A percentile compares a stretch with the other conserved stretches of the same genome.
Evolutionary conservation across 1,139 yeast species (phyloP).

Genomic region (Magnusiomyces fungicola): DNA sequence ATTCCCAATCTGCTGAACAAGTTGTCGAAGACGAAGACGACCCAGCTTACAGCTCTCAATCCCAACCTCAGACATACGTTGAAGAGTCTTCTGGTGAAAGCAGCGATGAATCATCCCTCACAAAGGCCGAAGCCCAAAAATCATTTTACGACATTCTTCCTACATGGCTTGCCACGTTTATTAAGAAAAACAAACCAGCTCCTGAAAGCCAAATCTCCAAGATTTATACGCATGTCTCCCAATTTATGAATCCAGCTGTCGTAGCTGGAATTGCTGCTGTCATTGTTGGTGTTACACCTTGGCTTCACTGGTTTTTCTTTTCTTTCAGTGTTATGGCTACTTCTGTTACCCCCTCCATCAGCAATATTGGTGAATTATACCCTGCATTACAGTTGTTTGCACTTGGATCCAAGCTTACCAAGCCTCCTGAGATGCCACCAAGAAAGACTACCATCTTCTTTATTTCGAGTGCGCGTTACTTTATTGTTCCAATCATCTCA

Average conservation of each 20-base stretch:
- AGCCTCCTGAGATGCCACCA: conserved; percentile 17
- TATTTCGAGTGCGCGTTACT: conserved; percentile 16
- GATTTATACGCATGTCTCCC: conserved; percentile 8
- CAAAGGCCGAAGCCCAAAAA: not conserved
- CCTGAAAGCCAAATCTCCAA: not conserved
- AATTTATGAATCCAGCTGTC: conserved; percentile 20
- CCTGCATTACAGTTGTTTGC: conserved; percentile 23
- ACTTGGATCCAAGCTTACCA: conserved; percentile 20
- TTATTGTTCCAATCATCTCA: conserved; percentile 16
- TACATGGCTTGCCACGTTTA: not conserved
- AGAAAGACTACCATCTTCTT: conserved; percentile 14
- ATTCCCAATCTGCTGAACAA: no score
- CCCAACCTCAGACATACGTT: no score
- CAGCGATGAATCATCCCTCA: no score
- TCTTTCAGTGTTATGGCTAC: conserved; percentile 15
- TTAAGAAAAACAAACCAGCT: not conserved
- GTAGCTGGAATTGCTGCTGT: conserved; percentile 19
- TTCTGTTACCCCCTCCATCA: conserved; percentile 19
- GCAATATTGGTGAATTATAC: conserved; percentile 20
- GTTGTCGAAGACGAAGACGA: no score
- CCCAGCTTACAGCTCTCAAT: no score
- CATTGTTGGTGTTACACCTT: conserved; percentile 19
- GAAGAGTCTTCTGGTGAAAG: no score
- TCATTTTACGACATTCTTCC: not conserved
- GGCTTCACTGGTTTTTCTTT: conserved; percentile 19